phyloP scores from a whole-genome alignment of 257 asterid species.

The Nicotiana attenuata region DNA sequence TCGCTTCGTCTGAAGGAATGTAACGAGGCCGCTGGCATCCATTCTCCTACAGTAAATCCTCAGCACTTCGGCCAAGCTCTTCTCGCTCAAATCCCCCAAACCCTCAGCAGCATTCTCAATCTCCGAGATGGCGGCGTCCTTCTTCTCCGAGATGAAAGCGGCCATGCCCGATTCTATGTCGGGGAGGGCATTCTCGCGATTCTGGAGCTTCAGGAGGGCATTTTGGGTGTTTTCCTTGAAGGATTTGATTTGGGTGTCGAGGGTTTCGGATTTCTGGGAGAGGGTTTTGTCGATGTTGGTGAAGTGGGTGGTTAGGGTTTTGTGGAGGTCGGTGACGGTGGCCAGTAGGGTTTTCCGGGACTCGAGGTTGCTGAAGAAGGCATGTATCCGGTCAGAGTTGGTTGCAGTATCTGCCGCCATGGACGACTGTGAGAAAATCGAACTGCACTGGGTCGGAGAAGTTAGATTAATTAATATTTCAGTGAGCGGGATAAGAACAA shows the following conservation, averaged over 20 bases:
- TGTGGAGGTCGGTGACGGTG: slow-evolving; percentile 18
- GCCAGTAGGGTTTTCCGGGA: slow-evolving; percentile 7
- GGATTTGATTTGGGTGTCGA: background rate
- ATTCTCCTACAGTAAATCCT: slow-evolving; percentile 17
- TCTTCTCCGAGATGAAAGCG: slow-evolving; percentile 1
- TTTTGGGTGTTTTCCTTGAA: background rate
- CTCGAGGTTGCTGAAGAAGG: slow-evolving; percentile 21
- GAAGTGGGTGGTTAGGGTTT: slow-evolving; percentile 19
- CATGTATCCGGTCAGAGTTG: slow-evolving; percentile 8
- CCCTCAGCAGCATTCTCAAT: slow-evolving; percentile 5
- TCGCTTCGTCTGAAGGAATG: slow-evolving; percentile 9
- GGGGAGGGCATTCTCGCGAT: slow-evolving; percentile 17
- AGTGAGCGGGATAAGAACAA: too few species aligned
- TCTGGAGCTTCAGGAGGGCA: slow-evolving; percentile 5
- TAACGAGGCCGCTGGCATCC: slow-evolving; percentile 19
- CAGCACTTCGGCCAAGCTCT: slow-evolving; percentile 7
- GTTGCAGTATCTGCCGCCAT: slow-evolving; percentile 15
- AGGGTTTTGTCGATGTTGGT: slow-evolving; percentile 6
- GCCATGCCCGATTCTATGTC: slow-evolving; percentile 9
- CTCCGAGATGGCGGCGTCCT: slow-evolving; percentile 12
- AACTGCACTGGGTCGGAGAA: too few species aligned
- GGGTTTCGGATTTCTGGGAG: slow-evolving; percentile 17
- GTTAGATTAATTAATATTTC: too few species aligned
- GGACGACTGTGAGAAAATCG: background rate
- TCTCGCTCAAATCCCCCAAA: slow-evolving; percentile 7